Conservation (phyloP, 169 alveolate species). For the Plasmodium gallinaceum region DNA sequence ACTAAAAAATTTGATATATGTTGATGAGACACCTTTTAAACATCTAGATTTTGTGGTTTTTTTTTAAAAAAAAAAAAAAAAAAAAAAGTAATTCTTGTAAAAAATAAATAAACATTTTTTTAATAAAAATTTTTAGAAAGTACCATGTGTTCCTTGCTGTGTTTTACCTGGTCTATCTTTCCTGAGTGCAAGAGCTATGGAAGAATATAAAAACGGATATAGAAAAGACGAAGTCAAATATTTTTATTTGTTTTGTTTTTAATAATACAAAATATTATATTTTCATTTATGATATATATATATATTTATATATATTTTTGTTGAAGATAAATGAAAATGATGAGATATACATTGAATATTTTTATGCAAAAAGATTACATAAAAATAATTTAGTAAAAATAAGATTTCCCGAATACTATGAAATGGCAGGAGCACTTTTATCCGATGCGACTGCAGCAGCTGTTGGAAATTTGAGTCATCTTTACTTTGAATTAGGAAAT, state of each 20-base stretch:
- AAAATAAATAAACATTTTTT: too few relatives aligned
- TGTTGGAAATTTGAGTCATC: constrained; percentile 82
- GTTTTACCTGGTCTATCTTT: constrained; percentile 85
- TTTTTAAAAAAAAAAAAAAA: not conserved
- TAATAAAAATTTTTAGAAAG: constrained; percentile 74
- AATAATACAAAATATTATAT: constrained; percentile 18
- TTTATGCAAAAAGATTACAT: constrained; percentile 64
- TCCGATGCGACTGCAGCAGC: constrained; percentile 87
- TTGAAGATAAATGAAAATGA: constrained; percentile 79
- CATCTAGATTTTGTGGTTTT: constrained; percentile 69
- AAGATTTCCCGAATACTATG: constrained; percentile 82
- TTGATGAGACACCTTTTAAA: constrained; percentile 53
- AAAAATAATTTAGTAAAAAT: constrained; percentile 81
- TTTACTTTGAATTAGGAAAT: constrained; percentile 84
- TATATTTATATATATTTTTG: constrained; percentile 31
- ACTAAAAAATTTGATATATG: constrained; percentile 61
- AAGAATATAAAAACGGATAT: constrained; percentile 79
- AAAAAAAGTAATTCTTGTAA: not conserved
- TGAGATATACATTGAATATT: constrained; percentile 51
- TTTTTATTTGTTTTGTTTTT: constrained; percentile 11
- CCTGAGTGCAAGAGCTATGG: constrained; percentile 82
- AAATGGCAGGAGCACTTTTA: constrained; percentile 84
- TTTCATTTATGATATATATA: constrained; percentile 1
- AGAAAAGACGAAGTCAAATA: constrained; percentile 82
- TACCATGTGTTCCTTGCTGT: constrained; percentile 83